Evolutionary conservation across 2,329 filamentous ascomycete species (phyloP).

Genomic region (Venturia effusa): DNA sequence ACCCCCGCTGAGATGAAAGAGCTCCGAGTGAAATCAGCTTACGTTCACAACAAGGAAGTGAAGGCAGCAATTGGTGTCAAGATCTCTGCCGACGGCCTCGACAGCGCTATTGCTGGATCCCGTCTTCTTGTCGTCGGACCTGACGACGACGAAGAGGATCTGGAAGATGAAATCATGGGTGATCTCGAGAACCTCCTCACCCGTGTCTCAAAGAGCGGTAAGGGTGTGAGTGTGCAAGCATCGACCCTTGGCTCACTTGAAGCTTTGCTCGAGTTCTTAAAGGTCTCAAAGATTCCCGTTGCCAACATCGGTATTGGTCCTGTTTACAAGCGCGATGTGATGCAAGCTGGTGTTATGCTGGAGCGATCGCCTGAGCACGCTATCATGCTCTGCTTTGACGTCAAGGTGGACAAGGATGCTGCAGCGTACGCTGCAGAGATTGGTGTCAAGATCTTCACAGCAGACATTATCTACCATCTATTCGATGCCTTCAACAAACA

Average conservation of each 20-base stretch:
- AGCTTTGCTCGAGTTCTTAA: slow-evolving; percentile 90
- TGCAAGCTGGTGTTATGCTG: slow-evolving; percentile 87
- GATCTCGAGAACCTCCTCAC: slow-evolving; percentile 86
- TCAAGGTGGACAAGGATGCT: slow-evolving; percentile 97
- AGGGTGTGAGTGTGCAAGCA: slow-evolving; percentile 92
- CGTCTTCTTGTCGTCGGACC: slow-evolving; percentile 87
- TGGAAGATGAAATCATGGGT: slow-evolving; percentile 91
- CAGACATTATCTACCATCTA: slow-evolving; percentile 97
- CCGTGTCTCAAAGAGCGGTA: slow-evolving; percentile 82
- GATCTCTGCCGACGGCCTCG: slow-evolving; percentile 91
- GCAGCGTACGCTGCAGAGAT: slow-evolving; percentile 83
- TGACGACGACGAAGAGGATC: slow-evolving; percentile 92
- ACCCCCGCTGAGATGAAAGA: slow-evolving; percentile 91
- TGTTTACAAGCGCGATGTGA: slow-evolving; percentile 95
- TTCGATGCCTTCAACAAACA: slow-evolving; percentile 96
- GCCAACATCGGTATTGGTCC: slow-evolving; percentile 95
- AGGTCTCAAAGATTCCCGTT: slow-evolving; percentile 91
- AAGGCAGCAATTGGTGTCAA: slow-evolving; percentile 98
- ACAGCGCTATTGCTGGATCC: slow-evolving; percentile 92
- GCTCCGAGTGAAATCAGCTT: slow-evolving; percentile 85
- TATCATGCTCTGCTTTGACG: slow-evolving; percentile 99
- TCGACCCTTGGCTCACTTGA: slow-evolving; percentile 96
- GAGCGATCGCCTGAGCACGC: slow-evolving; percentile 92
- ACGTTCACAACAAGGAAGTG: slow-evolving; percentile 98
- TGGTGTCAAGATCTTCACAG: slow-evolving; percentile 94